These are phyloP conservation scores for Bombardia bombarda DNA, from an alignment of 495 filamentous ascomycete species.

Conservation along the genomic window DNA sequence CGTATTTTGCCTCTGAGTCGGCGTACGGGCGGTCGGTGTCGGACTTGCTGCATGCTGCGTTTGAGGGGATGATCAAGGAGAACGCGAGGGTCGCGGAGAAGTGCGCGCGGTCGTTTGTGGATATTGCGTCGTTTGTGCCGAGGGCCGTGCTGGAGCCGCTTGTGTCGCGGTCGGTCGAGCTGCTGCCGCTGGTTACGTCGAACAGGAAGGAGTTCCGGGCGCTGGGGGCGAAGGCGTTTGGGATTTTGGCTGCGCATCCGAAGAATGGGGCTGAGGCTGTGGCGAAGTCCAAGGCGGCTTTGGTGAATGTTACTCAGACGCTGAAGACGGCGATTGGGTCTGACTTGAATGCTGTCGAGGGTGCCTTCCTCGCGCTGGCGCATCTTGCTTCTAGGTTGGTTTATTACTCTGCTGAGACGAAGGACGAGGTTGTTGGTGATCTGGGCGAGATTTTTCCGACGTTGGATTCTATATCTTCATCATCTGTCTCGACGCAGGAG, in stretches of 20 bases:
- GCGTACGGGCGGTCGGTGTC: constrained; percentile 23
- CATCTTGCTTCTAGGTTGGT: constrained; percentile 20
- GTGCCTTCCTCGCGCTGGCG: constrained; percentile 21
- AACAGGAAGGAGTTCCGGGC: constrained; percentile 59
- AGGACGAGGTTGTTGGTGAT: neutral
- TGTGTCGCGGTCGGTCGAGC: constrained; percentile 35
- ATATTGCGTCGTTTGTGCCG: constrained; percentile 57
- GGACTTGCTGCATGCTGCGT: constrained; percentile 43
- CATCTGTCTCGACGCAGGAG: constrained; percentile 23
- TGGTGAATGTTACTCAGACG: constrained; percentile 13
- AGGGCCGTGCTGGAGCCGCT: constrained; percentile 41
- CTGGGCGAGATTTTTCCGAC: constrained; percentile 13
- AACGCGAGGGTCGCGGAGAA: constrained; percentile 40
- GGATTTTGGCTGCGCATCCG: constrained; percentile 66
- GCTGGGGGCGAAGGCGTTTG: constrained; percentile 61
- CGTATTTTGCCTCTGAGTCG: constrained; percentile 27
- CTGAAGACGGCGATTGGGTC: constrained; percentile 23
- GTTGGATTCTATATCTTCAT: constrained; percentile 11
- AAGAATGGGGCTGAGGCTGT: constrained; percentile 24
- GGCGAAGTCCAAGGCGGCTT: neutral
- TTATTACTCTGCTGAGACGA: constrained; percentile 13
- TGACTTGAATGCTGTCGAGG: constrained; percentile 30
- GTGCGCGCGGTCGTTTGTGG: constrained; percentile 54
- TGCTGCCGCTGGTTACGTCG: constrained; percentile 54
- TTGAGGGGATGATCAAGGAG: constrained; percentile 50